Evolutionary conservation across 768 basidiomycete species (phyloP), one percentile per base, ranked within the genome.

Genomic region (Boletus bicolor): DNA sequence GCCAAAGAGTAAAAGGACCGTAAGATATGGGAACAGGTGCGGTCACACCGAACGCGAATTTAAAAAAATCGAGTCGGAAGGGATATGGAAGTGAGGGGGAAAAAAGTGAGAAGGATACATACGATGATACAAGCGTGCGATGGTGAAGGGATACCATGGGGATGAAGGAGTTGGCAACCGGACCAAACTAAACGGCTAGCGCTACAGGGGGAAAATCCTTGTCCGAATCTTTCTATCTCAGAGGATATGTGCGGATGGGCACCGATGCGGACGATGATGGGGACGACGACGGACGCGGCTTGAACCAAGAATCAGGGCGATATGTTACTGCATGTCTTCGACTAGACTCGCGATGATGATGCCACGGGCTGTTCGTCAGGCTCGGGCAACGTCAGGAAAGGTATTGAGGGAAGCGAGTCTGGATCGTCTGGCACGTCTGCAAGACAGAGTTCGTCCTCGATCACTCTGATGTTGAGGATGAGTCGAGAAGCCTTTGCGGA

Each of bases 401-500:
- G 36, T 21, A 51, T 19, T 12, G 51, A 7, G 0, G 44, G 58
- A 34, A 57, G 54, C 15, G 34, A 44, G n/a, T 65, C 51, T 0
- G 46, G 49, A 28, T 55, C 35, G 7, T 51, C 45, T 14, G 60
- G 49, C 0, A 51, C 32, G 21, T 62, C 54, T 38, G 38, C 14
- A 26, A 14, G 60, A 46, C 54, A 19, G 9, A n/a, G 14, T 32
- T 36, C 4, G 9, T 41, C 15, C 6, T 59, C 49, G 1, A 51
- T 54, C 14, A 15, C 56, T 49, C 59, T 62, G 43, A 64, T 43
- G 30, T 65, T 65, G 41, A 65, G 48, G 8, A 66, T 42, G 21
- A 65, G 61, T 14, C 64, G 61, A 17, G 64, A 65, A 11, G 58
- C 58, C 62, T 64, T 47, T 38, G 7, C 2, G 9, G 28, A 50